Evolutionary conservation across 2,329 filamentous ascomycete species (phyloP).

Genomic region (Penicillium sp.): DNA sequence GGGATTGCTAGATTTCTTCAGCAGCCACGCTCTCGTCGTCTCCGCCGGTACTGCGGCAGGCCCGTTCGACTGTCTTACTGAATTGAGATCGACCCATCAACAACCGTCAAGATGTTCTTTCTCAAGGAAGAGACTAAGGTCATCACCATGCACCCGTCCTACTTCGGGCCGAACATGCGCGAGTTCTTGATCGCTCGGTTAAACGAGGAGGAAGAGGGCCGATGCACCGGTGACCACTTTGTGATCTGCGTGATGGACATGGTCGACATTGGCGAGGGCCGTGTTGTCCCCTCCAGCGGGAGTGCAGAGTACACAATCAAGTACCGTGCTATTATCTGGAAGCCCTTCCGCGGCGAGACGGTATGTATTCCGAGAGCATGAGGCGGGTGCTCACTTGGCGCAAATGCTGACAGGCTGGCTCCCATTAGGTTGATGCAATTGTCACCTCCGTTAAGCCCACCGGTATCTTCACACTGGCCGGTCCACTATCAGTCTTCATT

Average conservation of each 20-base stretch:
- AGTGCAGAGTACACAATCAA: slow-evolving; percentile 92
- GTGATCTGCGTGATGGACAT: slow-evolving; percentile 98
- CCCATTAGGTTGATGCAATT: slow-evolving; percentile 79
- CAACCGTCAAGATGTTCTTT: slow-evolving; percentile 77
- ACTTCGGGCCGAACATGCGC: slow-evolving; percentile 92
- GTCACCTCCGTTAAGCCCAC: slow-evolving; percentile 89
- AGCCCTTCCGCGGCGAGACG: slow-evolving; percentile 96
- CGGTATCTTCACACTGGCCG: slow-evolving; percentile 68
- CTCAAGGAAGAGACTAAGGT: slow-evolving; percentile 94
- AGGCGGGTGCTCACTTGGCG: slow-evolving; percentile 2
- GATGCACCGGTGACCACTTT: slow-evolving; percentile 93
- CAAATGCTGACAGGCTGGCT: slow-evolving; percentile 28
- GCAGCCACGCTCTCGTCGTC: no score
- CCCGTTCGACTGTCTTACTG: background rate
- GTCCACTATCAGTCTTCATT: slow-evolving; percentile 52
- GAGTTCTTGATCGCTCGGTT: slow-evolving; percentile 88
- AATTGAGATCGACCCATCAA: background rate
- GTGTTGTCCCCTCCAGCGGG: slow-evolving; percentile 87
- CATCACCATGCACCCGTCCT: slow-evolving; percentile 93
- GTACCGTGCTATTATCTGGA: slow-evolving; percentile 95
- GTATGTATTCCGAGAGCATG: slow-evolving; percentile 57
- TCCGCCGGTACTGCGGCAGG: background rate
- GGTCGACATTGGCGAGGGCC: slow-evolving; percentile 89
- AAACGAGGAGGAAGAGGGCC: slow-evolving; percentile 90
- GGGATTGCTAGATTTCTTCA: background rate